These are phyloP conservation scores for Starmerella stellata DNA, from an alignment of 805 yeast species.

Conservation along the genomic window DNA sequence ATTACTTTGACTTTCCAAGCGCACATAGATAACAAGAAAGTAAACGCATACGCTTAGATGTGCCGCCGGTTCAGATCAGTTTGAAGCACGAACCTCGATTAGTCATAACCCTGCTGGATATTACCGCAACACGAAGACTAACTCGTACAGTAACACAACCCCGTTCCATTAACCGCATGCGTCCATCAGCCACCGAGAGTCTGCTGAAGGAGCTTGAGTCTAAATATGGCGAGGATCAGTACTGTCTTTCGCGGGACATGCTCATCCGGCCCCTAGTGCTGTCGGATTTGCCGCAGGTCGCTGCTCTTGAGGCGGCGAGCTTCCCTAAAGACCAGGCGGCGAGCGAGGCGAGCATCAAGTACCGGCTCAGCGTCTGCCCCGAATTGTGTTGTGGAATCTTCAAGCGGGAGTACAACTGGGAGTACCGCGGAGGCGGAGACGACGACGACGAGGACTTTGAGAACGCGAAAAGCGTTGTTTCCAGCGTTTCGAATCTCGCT, in stretches of 20 bases:
- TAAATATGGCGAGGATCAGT: constrained; percentile 14
- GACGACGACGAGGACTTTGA: constrained; percentile 16
- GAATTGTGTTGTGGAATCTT: constrained; percentile 82
- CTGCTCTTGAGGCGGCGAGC: constrained; percentile 44
- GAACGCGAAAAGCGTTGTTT: constrained; percentile 36
- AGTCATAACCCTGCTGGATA: no score
- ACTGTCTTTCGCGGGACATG: constrained; percentile 34
- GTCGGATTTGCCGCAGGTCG: constrained; percentile 50
- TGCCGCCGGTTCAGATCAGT: no score
- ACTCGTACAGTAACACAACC: no score
- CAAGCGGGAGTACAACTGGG: constrained; percentile 24
- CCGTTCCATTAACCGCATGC: no score
- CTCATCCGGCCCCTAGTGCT: constrained; percentile 61
- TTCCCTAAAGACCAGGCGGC: constrained; percentile 59
- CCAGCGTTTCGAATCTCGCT: constrained; percentile 39
- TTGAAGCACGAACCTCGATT: no score
- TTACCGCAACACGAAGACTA: no score
- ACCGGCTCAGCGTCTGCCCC: constrained; percentile 67
- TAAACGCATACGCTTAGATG: no score
- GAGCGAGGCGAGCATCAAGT: constrained; percentile 40
- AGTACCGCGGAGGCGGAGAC: constrained; percentile 12
- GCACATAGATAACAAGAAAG: no score
- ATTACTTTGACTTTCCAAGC: no score
- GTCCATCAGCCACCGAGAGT: constrained; percentile 18
- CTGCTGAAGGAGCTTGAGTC: constrained; percentile 16